Base-by-base conservation (phyloP, 345 rosid species). In the Euphorbia tirucalli region DNA sequence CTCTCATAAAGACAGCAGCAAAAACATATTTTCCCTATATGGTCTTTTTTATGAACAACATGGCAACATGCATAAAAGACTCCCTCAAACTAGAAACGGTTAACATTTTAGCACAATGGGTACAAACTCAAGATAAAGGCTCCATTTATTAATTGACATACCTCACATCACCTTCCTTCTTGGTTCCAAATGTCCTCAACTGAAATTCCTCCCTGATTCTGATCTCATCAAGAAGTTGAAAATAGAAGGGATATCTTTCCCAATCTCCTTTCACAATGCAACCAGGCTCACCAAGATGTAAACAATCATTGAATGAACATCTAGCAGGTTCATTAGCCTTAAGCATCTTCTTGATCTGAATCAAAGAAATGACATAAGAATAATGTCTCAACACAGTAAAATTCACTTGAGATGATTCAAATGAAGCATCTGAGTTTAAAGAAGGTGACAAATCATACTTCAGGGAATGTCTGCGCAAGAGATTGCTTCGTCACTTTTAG, bases 401-500 rank as follows among this genome's bases (percentile, higher is more conserved):
- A 28, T 25, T 21, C 52, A 69, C 39, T 27, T 58, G 28, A 46
- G 19, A 43, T 56, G 39, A 78, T 37, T 35, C 52, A 64, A 28
- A 28, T 27, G 21, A 79, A 57, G 59, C 46, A n/a, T 41, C 46
- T 31, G 15, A 66, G 22, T n/a, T n/a, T 55, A 24, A 62, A 8
- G 43, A 62, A 68, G 71, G 37, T 11, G 44, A 50, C 3, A 65
- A 62, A 62, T 71, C 84, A 75, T 66, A 92, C 99, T 96, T 95
- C 99, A 3, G 97, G 99, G 63, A 92, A 95, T 65, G 90, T 69
- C 58, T 84, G 75, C 1, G 95, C 86, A 73, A 95, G 96, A 75
- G 97, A 89, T 11, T 89, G 97, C 80, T 88, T 92, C 4, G 97
- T 92, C 50, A 95, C 99, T 90, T 90, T 95, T 49, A 90, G 44